Conservation (phyloP, 306 rosid species). For the Quillaja saponaria region DNA sequence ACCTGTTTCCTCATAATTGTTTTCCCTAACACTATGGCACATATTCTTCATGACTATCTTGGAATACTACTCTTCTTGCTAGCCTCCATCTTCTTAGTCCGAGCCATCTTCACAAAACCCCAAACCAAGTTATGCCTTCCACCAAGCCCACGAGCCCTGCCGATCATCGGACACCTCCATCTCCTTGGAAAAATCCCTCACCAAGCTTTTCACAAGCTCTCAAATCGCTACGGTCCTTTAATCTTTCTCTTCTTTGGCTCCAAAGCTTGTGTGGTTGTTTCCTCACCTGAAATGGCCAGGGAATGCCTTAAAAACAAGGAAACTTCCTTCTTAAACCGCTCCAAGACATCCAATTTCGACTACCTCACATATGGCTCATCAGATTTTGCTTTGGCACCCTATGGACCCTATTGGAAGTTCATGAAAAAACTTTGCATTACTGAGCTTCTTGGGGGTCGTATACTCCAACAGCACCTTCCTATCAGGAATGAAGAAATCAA, state of each 20-base stretch:
- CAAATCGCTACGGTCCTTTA: slow-evolving; percentile 56
- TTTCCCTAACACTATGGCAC: too few species aligned
- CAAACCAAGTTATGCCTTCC: slow-evolving; percentile 25
- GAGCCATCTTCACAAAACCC: slow-evolving; percentile 16
- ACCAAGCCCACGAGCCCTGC: slow-evolving; percentile 49
- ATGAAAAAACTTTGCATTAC: slow-evolving; percentile 67
- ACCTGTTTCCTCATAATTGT: too few species aligned
- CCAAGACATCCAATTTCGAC: slow-evolving; percentile 44
- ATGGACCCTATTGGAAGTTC: slow-evolving; percentile 77
- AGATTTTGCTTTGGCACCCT: slow-evolving; percentile 58
- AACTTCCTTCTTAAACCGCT: slow-evolving; percentile 50
- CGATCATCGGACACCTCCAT: slow-evolving; percentile 56
- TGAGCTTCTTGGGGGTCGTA: slow-evolving; percentile 63
- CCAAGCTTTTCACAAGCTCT: slow-evolving; percentile 57
- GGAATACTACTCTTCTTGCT: slow-evolving; percentile 14
- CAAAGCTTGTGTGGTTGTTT: slow-evolving; percentile 52
- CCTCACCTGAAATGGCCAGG: slow-evolving; percentile 56
- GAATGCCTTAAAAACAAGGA: slow-evolving; percentile 68
- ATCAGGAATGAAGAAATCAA: slow-evolving; percentile 53
- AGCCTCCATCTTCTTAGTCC: slow-evolving; percentile 13
- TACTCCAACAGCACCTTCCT: slow-evolving; percentile 41
- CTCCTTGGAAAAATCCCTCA: slow-evolving; percentile 49
- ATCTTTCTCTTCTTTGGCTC: slow-evolving; percentile 60
- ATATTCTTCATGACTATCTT: too few species aligned
- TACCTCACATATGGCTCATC: slow-evolving; percentile 55